Conservation (phyloP, 2,329 filamentous ascomycete genomes). For the Grosmannia clavigera region DNA sequence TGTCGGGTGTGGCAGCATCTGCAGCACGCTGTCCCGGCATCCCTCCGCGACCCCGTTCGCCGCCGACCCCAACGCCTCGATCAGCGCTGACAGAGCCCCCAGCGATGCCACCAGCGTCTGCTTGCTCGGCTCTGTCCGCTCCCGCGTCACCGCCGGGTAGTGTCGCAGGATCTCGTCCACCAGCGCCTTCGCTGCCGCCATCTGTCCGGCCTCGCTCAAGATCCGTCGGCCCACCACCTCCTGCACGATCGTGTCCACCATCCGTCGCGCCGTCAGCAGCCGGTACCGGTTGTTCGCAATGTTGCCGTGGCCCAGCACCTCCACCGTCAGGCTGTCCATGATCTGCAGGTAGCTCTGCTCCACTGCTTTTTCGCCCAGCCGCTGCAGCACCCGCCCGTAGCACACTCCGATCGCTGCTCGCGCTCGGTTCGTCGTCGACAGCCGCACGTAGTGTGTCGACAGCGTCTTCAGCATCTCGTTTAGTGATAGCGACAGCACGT, state of each 20-base stretch:
- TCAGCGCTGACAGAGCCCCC: constrained; percentile 66
- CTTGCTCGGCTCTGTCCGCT: constrained; percentile 80
- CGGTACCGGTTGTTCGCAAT: constrained; percentile 80
- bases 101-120: constrained; percentile 69
- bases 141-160: constrained; percentile 79
- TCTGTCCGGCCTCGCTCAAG: constrained; percentile 78
- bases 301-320: constrained; percentile 63
- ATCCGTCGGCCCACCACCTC: constrained; percentile 71
- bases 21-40: constrained; percentile 76
- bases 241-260: constrained; percentile 72
- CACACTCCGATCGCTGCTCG: constrained; percentile 77
- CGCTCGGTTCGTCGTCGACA: constrained; percentile 65
- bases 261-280: constrained; percentile 70
- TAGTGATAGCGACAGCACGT: constrained; percentile 57
- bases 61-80: constrained; percentile 70
- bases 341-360: constrained; percentile 75
- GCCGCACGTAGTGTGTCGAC: constrained; percentile 66
- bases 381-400: constrained; percentile 69
- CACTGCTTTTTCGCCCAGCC: constrained; percentile 69
- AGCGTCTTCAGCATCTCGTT: constrained; percentile 67
- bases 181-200: constrained; percentile 66
- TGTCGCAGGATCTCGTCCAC: constrained; percentile 88
- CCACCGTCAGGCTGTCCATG: constrained; percentile 65
- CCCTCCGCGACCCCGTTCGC: constrained; percentile 65
- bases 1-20: constrained; percentile 86